A percentile compares a stretch with the other conserved stretches of the same genome.
These are phyloP conservation scores for Talaromyces sp. DNA, from an alignment of 2,329 filamentous ascomycete genomes.

Conservation along the genomic window DNA sequence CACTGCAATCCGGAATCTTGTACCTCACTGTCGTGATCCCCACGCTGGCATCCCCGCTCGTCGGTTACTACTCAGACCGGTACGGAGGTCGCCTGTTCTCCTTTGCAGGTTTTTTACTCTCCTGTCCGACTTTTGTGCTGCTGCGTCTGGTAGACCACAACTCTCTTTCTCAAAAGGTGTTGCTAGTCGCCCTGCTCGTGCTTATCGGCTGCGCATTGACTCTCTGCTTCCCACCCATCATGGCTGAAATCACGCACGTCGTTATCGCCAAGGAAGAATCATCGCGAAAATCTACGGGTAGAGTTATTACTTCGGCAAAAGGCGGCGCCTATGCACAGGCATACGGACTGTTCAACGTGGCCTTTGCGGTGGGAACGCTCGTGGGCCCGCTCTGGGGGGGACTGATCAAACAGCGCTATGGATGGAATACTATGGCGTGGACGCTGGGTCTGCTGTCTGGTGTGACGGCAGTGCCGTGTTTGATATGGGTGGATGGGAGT, in stretches of 20 bases:
- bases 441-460: constrained; percentile 25
- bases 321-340: constrained; percentile 57
- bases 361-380: constrained; percentile 57
- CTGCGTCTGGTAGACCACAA: constrained; percentile 60
- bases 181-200: constrained; percentile 60
- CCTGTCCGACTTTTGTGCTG: constrained; percentile 59
- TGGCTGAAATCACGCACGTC: constrained; percentile 63
- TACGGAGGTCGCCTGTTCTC: constrained; percentile 61
- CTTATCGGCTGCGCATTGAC: constrained; percentile 57
- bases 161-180: constrained; percentile 56
- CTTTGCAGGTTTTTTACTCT: constrained; percentile 51
- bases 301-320: constrained; percentile 24
- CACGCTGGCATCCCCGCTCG: constrained; percentile 56
- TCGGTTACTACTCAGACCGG: constrained; percentile 49
- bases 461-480: constrained; percentile 22
- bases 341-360: constrained; percentile 61
- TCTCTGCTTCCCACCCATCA: constrained; percentile 59
- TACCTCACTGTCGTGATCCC: constrained; percentile 59
- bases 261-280: constrained; percentile 55
- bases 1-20: constrained; percentile 53
- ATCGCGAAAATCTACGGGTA: constrained; percentile 51
- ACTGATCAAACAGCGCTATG: constrained; percentile 27
- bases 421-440: constrained; percentile 27
- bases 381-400: constrained; percentile 58
- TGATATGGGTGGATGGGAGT: constrained; percentile 12